Conservation (phyloP, 495 filamentous ascomycete species). For the Penicillium tannophilum region DNA sequence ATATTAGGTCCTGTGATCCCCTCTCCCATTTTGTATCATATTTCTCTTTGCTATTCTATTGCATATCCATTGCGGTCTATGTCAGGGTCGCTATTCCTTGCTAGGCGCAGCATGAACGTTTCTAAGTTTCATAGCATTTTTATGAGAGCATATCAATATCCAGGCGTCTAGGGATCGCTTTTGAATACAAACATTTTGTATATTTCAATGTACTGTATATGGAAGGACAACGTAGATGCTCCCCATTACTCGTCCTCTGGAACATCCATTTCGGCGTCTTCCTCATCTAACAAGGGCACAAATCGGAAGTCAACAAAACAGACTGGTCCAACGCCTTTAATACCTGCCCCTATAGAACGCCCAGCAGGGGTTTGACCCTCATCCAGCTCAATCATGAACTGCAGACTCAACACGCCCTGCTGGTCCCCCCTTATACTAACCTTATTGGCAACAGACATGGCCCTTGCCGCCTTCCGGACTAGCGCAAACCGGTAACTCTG, state of each 20-base stretch:
- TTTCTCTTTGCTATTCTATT: background rate
- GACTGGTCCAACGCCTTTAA: constrained; percentile 35
- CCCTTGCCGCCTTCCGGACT: constrained; percentile 78
- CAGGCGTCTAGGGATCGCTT: background rate
- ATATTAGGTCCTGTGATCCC: constrained; percentile 24
- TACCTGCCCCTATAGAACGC: constrained; percentile 26
- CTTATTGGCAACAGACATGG: constrained; percentile 89
- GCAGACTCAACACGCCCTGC: constrained; percentile 87
- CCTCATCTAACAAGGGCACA: constrained; percentile 67
- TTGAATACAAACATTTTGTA: background rate
- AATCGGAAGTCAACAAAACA: constrained; percentile 81
- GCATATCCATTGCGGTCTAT: background rate
- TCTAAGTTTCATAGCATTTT: background rate
- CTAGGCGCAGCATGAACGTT: background rate
- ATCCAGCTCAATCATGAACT: constrained; percentile 91
- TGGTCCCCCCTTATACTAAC: constrained; percentile 87
- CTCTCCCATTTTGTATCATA: background rate
- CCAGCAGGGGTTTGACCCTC: constrained; percentile 26
- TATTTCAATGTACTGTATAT: background rate
- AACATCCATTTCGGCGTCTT: constrained; percentile 52
- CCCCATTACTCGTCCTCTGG: constrained; percentile 13
- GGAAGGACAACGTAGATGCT: background rate
- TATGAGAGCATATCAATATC: background rate
- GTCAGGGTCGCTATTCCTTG: background rate
- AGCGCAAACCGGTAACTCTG: constrained; percentile 76